These are phyloP conservation scores for Typha latifolia DNA, from an alignment of 176 grass and related monocot species.

Conservation along the genomic window DNA sequence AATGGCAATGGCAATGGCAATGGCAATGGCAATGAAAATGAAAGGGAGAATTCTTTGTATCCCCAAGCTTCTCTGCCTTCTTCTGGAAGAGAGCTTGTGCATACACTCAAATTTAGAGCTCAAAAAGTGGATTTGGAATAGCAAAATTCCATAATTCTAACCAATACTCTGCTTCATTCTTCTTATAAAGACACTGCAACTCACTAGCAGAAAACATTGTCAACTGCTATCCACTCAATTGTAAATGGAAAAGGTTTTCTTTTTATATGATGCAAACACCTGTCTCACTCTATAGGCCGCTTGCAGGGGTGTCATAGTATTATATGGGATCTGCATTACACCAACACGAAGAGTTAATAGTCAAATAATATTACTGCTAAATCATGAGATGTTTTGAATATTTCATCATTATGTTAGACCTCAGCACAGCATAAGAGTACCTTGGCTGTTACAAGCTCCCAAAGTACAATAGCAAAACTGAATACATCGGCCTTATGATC, in stretches of 20 bases:
- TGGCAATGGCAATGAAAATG: too few relatives aligned
- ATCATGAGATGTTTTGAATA: not conserved
- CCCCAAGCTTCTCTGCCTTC: too few relatives aligned
- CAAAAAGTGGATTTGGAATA: too few relatives aligned
- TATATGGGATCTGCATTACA: constrained; percentile 66
- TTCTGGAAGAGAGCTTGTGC: too few relatives aligned
- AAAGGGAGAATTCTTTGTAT: too few relatives aligned
- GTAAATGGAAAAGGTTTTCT: not conserved
- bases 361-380: not conserved
- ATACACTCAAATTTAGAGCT: too few relatives aligned
- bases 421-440: constrained; percentile 22
- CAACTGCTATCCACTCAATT: not conserved
- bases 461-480: constrained; percentile 96
- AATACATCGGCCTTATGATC: constrained; percentile 97
- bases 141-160: too few relatives aligned
- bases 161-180: too few relatives aligned
- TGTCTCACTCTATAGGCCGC: constrained; percentile 90
- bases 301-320: constrained; percentile 96
- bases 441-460: constrained; percentile 92
- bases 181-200: not conserved
- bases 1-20: too few relatives aligned
- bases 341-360: constrained; percentile 17
- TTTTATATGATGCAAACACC: constrained; percentile 30
- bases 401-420: not conserved
- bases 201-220: not conserved